Base-by-base conservation (phyloP, 768 basidiomycete species). In the Imleria badia region DNA sequence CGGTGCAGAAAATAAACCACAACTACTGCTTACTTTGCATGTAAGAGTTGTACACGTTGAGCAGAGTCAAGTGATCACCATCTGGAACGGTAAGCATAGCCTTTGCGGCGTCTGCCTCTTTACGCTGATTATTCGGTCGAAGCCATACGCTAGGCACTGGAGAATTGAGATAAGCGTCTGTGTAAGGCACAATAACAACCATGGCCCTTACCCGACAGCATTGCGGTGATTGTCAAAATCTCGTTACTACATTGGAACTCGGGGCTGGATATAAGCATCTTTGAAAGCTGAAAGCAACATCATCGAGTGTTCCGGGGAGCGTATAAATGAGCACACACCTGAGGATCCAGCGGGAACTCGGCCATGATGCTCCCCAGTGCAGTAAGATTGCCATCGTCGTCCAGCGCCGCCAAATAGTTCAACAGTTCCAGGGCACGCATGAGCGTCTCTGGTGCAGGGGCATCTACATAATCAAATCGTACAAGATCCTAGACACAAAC, bases 331-430 rank as follows among this genome's bases (percentile, higher is more conserved):
- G 1, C 12, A 55, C 78, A 36, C 60, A 89, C 91, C 78, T 95
- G 95, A 38, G 96, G 97, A 70, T 98, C 97, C n/a, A 99, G 80
- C 13, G 96, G 97, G 78, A 98, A 98, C 62, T 98, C 94, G 0
- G 97, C 96, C 96, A 98, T 98, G 56, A 93, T 87, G 35, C 74
- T 77, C 5, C 97, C 97, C 9, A 98, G 75, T 0, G 85, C 72
- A 1, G 97, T 98, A 53, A 99, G 71, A 48, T 92, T 85, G 12
- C 97, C 95, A 4, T 97, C 94, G 62, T 98, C 94, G 65, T 98
- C 94, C 56, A 99, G 76, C 1, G 95, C 96, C 7, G 88, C 84
- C 41, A 98, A 80, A 71, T 86, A 96, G 66, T 98, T 96, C 44
- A 99, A 79, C 34, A 98, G 73, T 69, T 98, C 97, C 49, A 99